Percentiles rank a stretch among this genome's conserved stretches.
phyloP scores from a whole-genome alignment of 805 yeast species.

The Scheffersomyces ergatensis region DNA sequence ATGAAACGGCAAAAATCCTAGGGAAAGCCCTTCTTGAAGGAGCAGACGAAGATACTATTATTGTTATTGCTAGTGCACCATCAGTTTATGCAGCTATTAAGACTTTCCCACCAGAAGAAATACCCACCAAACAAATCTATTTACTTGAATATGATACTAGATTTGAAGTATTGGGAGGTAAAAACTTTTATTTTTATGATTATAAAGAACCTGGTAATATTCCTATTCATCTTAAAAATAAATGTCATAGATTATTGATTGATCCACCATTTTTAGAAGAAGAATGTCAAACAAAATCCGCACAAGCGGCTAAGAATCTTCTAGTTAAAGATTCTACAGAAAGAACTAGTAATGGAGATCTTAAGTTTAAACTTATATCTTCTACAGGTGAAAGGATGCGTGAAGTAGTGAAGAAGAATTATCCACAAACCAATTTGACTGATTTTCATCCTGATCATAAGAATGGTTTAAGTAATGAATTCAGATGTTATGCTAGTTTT shows the following conservation, averaged over 20 bases:
- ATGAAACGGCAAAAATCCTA: constrained; percentile 63
- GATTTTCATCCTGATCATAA: constrained; percentile 75
- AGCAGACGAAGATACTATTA: constrained; percentile 66
- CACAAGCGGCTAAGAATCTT: constrained; percentile 54
- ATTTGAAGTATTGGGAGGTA: constrained; percentile 65
- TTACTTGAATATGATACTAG: constrained; percentile 78
- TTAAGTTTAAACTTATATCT: constrained; percentile 54
- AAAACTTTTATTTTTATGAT: constrained; percentile 71
- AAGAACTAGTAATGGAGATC: constrained; percentile 38
- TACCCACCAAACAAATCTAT: constrained; percentile 71
- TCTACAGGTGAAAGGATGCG: constrained; percentile 92
- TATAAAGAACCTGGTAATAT: constrained; percentile 66
- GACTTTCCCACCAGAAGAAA: constrained; percentile 38
- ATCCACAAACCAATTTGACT: constrained; percentile 66
- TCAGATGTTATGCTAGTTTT: constrained; percentile 77
- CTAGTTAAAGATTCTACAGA: constrained; percentile 38
- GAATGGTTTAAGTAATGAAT: constrained; percentile 85
- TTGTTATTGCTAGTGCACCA: constrained; percentile 85
- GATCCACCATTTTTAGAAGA: constrained; percentile 88
- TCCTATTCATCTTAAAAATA: constrained; percentile 54
- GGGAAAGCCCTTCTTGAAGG: constrained; percentile 75
- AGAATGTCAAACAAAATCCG: constrained; percentile 73
- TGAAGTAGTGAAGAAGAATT: constrained; percentile 54
- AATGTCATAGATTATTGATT: constrained; percentile 68
- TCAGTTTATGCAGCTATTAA: constrained; percentile 85